These are phyloP conservation scores for Saksenaea vasiformis DNA, from an alignment of 371 early-diverging fungal species.

Conservation along the genomic window DNA sequence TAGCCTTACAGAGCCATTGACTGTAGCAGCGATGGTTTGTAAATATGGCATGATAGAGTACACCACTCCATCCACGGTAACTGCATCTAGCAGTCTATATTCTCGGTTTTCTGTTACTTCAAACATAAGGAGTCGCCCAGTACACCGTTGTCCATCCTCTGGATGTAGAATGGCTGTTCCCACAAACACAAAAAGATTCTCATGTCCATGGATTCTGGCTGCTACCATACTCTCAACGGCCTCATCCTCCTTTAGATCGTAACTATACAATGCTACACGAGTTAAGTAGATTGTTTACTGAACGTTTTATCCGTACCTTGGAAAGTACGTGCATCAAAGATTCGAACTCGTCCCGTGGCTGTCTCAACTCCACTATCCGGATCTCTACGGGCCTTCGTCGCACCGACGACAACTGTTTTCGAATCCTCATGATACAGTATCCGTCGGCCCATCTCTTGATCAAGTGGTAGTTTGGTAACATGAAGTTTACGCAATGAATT, in stretches of 20 bases:
- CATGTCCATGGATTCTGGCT: conserved; percentile 35
- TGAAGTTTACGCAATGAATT: conserved; percentile 86
- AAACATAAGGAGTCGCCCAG: conserved; percentile 63
- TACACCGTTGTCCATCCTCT: conserved; percentile 23
- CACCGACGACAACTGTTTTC: conserved; percentile 62
- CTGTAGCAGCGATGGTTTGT: conserved; percentile 47
- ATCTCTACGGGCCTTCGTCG: conserved; percentile 30
- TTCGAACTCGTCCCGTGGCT: conserved; percentile 56
- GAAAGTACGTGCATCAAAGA: conserved; percentile 76
- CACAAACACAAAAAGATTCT: conserved; percentile 44
- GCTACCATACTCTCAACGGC: conserved; percentile 40
- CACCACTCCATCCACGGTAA: conserved; percentile 48
- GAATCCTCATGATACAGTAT: conserved; percentile 62
- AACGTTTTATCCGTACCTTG: conserved; percentile 51
- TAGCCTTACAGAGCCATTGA: conserved; percentile 59
- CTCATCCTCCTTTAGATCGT: conserved; percentile 45
- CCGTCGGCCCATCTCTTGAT: conserved; percentile 68
- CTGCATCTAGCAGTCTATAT: conserved; percentile 40
- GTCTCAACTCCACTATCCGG: conserved; percentile 38
- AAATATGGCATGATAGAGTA: conserved; percentile 47
- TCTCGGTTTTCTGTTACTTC: conserved; percentile 33
- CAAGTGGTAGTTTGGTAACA: conserved; percentile 67
- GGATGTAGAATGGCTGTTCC: conserved; percentile 58
- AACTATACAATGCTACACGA: conserved; percentile 30
- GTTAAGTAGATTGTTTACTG: neutral